Conservation (phyloP, 2,329 filamentous ascomycete species). For the Trichoderma semiorbis region DNA sequence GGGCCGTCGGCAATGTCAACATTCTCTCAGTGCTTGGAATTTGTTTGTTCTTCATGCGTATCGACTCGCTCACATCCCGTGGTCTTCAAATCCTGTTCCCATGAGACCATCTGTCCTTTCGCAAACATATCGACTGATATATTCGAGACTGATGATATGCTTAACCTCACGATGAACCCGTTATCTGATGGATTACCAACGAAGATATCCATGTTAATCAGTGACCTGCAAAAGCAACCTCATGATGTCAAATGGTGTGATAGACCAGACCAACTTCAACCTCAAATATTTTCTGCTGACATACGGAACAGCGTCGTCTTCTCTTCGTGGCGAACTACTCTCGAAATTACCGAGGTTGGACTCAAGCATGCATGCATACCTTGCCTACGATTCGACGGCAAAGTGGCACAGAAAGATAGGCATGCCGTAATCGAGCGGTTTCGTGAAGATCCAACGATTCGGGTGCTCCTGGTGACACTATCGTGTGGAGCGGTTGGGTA, state of each 20-base stretch:
- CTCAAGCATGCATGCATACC: slow-evolving; percentile 35
- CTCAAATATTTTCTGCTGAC: background rate
- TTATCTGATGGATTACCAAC: background rate
- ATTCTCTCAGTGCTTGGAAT: slow-evolving; percentile 34
- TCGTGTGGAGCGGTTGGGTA: slow-evolving; percentile 52
- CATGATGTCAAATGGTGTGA: background rate
- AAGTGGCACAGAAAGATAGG: slow-evolving; percentile 40
- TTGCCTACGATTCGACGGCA: slow-evolving; percentile 46
- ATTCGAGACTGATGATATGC: background rate
- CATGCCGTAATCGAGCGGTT: slow-evolving; percentile 41
- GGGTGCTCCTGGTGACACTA: slow-evolving; percentile 47
- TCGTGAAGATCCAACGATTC: slow-evolving; percentile 32
- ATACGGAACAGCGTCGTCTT: slow-evolving; percentile 43
- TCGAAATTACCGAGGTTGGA: slow-evolving; percentile 43
- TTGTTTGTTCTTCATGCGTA: slow-evolving; percentile 27
- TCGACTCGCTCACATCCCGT: background rate
- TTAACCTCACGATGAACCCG: background rate
- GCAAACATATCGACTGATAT: background rate
- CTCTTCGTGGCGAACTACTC: slow-evolving; percentile 47
- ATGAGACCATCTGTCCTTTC: background rate
- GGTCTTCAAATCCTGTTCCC: background rate
- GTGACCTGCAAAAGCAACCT: background rate
- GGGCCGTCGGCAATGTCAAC: background rate
- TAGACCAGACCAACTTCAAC: fast-evolving
- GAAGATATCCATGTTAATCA: background rate